These are phyloP conservation scores for Colletotrichum lupini DNA, from an alignment of 2,329 filamentous ascomycete genomes.

Conservation along the genomic window DNA sequence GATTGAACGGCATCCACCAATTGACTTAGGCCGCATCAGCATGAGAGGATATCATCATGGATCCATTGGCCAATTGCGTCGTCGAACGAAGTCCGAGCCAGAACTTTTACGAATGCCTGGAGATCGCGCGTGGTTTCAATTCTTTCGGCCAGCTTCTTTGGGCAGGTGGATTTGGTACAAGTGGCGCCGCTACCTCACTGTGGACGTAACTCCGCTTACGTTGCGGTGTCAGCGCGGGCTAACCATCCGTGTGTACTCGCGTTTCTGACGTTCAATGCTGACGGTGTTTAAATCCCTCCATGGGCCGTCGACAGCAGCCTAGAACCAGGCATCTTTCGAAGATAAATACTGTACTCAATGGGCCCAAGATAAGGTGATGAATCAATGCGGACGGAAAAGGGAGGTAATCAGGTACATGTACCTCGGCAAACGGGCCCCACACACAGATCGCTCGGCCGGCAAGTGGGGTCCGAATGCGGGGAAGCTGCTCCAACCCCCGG, in stretches of 20 bases:
- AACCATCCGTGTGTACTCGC: not conserved
- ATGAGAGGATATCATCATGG: not conserved
- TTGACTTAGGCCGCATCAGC: not conserved
- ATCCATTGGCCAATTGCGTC: not conserved
- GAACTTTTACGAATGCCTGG: not conserved
- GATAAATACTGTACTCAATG: no score
- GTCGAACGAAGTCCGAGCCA: not conserved
- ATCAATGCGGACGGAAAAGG: not conserved
- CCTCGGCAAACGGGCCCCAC: conserved; percentile 31
- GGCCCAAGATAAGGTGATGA: no score
- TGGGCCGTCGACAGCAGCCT: not conserved
- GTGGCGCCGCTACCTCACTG: not conserved
- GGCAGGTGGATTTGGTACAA: conserved; percentile 14
- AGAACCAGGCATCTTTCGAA: not conserved
- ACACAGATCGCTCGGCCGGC: conserved; percentile 27
- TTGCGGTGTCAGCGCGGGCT: not conserved
- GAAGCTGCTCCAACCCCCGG: conserved; percentile 25
- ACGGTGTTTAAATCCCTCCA: no score
- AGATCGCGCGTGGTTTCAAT: not conserved
- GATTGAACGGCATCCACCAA: not conserved
- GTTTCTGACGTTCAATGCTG: not conserved
- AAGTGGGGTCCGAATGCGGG: conserved; percentile 34
- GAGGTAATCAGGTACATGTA: not conserved
- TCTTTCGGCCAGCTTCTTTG: conserved; percentile 14
- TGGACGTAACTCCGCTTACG: conserved; percentile 6